A percentile compares a stretch with the other conserved stretches of the same genome.
phyloP scores from a whole-genome alignment of 139 green algal species.

The Pedinophyceae sp. region DNA sequence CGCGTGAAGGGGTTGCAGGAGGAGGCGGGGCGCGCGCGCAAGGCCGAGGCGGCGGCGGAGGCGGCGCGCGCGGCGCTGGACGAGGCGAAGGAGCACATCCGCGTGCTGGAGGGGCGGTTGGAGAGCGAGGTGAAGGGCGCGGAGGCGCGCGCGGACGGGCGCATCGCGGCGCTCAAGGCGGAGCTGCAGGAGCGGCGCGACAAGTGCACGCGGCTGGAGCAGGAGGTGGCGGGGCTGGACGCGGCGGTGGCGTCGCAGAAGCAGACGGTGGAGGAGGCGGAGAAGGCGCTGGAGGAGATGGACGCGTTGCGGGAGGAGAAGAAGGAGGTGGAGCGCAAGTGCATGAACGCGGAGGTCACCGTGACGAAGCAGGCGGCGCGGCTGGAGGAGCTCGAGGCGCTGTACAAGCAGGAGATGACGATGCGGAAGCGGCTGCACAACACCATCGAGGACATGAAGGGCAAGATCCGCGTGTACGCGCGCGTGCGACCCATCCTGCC shows the following conservation, averaged over 20 bases:
- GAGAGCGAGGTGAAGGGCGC: slow-evolving; percentile 10
- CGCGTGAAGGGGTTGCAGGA: slow-evolving; percentile 1
- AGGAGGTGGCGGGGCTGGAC: slow-evolving; percentile 18
- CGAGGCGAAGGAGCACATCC: slow-evolving; percentile 7
- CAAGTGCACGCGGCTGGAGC: background rate
- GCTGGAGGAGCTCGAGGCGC: slow-evolving; percentile 79
- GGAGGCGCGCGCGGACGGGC: slow-evolving; percentile 1
- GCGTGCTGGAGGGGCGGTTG: slow-evolving; percentile 8
- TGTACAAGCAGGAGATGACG: slow-evolving; percentile 73
- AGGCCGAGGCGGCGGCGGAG: slow-evolving; percentile 7
- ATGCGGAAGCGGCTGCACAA: slow-evolving; percentile 64
- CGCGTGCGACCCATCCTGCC: slow-evolving; percentile 73
- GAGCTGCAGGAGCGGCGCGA: slow-evolving; percentile 6
- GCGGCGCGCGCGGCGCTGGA: background rate
- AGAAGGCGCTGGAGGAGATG: slow-evolving; percentile 64
- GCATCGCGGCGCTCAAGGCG: slow-evolving; percentile 5
- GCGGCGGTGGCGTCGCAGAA: slow-evolving; percentile 22
- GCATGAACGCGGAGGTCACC: slow-evolving; percentile 73
- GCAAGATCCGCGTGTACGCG: slow-evolving; percentile 90
- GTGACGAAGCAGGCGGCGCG: slow-evolving; percentile 65
- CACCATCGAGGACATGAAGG: slow-evolving; percentile 89
- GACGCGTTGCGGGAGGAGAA: slow-evolving; percentile 66
- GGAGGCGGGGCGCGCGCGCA: slow-evolving; percentile 2
- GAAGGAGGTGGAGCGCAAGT: slow-evolving; percentile 25
- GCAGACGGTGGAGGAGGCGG: slow-evolving; percentile 9